phyloP scores from a whole-genome alignment of 371 early-diverging fungal genomes.

The Nematocida ironsii region DNA sequence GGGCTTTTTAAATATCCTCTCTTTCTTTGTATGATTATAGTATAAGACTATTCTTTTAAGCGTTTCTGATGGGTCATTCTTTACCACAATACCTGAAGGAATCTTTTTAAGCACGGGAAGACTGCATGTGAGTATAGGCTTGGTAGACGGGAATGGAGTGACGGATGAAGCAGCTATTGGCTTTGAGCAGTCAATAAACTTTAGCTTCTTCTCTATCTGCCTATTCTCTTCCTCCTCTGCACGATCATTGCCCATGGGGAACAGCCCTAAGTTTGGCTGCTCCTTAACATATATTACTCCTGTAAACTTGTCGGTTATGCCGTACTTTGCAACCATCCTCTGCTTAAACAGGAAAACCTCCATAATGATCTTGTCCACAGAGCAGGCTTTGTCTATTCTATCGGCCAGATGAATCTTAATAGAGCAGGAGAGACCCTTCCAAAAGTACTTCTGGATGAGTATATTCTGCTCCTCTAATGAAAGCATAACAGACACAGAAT shows the following conservation, averaged over 20 bases:
- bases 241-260: not conserved
- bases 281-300: constrained; percentile 12
- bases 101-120: constrained; percentile 11
- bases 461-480: not conserved
- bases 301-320: constrained; percentile 14
- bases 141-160: not conserved
- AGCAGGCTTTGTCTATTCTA: not conserved
- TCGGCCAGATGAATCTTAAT: constrained; percentile 5
- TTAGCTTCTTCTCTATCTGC: not conserved
- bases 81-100: constrained; percentile 5
- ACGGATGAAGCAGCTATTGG: not conserved
- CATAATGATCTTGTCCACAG: constrained; percentile 25
- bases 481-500: constrained; percentile 17
- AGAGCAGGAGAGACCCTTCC: constrained; percentile 25
- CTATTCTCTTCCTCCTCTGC: not conserved
- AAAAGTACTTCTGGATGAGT: constrained; percentile 6
- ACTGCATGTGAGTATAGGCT: too few species aligned
- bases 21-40: not conserved
- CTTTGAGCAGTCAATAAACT: constrained; percentile 11
- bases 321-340: not conserved
- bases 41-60: not conserved
- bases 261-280: not conserved
- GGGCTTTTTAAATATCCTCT: constrained; percentile 11
- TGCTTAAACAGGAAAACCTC: constrained; percentile 16
- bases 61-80: constrained; percentile 2